Evolutionary conservation across 306 rosid genomes (phyloP).

Genomic region (Alnus rubra): DNA sequence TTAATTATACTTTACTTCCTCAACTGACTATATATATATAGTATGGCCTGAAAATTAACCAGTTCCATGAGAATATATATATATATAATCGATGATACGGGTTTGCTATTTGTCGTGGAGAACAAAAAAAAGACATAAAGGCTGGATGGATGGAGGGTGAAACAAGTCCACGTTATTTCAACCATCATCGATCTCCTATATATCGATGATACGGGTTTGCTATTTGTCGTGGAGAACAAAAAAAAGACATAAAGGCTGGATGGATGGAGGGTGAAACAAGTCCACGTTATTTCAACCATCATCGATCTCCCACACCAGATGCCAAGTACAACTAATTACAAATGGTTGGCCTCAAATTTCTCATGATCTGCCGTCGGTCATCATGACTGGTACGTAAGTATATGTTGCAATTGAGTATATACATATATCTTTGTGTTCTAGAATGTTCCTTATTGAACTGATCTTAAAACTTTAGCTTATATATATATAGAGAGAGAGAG

Average conservation of each 20-base stretch:
- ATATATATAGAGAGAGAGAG: neutral
- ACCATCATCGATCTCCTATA: neutral
- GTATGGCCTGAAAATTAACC: too few species aligned
- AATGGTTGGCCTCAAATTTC: neutral
- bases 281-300: neutral
- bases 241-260: neutral
- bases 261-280: neutral
- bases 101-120: too few species aligned
- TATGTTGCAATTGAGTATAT: neutral
- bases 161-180: neutral
- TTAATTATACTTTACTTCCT: too few species aligned
- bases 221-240: too few species aligned
- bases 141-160: neutral
- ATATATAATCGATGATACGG: too few species aligned
- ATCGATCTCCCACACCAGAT: neutral
- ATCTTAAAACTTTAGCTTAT: constrained; percentile 1
- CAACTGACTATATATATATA: too few species aligned
- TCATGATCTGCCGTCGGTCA: neutral
- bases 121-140: neutral
- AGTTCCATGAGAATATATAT: too few species aligned
- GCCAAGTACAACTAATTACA: neutral
- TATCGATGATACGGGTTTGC: too few species aligned
- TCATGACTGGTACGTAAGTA: neutral
- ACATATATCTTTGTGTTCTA: neutral
- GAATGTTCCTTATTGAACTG: neutral